Conservation (phyloP, 192 early-diverging fungal genomes). For the Mortierella hygrophila region DNA sequence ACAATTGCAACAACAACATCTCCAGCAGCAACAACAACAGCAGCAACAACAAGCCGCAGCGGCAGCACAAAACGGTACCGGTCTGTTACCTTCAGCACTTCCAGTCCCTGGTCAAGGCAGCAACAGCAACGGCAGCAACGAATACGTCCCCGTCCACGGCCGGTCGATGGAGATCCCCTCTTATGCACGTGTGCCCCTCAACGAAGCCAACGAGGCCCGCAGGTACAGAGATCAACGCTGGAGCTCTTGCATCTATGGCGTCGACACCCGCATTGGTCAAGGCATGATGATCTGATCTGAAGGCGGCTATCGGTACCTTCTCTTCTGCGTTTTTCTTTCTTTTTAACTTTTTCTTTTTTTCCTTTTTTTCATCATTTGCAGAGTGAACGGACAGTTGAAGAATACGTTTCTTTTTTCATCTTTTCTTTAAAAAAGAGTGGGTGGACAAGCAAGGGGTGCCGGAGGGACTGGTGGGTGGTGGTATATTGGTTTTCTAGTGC, state of each 20-base stretch:
- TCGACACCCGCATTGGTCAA: constrained; percentile 46
- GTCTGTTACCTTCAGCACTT: constrained; percentile 36
- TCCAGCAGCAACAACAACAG: background rate
- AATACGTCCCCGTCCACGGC: constrained; percentile 47
- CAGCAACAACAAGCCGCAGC: background rate
- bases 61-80: background rate
- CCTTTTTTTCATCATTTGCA: background rate
- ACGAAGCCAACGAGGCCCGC: constrained; percentile 37
- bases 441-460: background rate
- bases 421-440: background rate
- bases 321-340: background rate
- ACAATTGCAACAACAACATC: background rate
- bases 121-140: constrained; percentile 6
- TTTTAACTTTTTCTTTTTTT: background rate
- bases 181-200: constrained; percentile 44
- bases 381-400: background rate
- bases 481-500: background rate
- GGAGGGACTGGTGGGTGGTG: background rate
- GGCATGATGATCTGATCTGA: constrained; percentile 50
- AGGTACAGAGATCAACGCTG: constrained; percentile 51
- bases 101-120: constrained; percentile 20
- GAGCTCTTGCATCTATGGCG: constrained; percentile 53
- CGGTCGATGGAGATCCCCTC: constrained; percentile 54
- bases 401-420: background rate
- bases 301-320: background rate